Evolutionary conservation across 352 stramenopile species (phyloP), one percentile per base, ranked within the genome.

Genomic region (Globisporangium ultimum): DNA sequence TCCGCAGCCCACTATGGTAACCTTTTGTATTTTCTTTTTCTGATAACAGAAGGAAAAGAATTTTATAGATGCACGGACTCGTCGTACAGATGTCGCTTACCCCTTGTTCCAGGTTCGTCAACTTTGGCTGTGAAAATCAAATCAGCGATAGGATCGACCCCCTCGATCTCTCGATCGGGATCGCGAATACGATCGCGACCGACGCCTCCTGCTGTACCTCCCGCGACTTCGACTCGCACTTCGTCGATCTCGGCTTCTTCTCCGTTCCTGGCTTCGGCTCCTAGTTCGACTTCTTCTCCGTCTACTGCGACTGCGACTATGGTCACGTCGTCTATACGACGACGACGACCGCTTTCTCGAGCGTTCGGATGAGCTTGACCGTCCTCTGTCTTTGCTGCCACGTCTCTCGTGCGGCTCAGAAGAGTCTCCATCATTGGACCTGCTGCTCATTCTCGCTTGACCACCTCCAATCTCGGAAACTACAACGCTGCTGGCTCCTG

Each of bases 121-220:
- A 36, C 8, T 8, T 36, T 36, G 5, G 28, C 9, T 36, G 28
- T 9, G 28, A 36, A 36, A 36, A 36, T 36, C 28, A 24, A 24
- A 43, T 48, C 58, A 53, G 13, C 64, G 48, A 54, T 53, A 73
- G 36, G 36, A 42, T n/a, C 63, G 59, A 28, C 68, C 47, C 0
- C 64, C 59, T 28, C 60, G 41, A 9, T 61, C 59, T 20, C 59
- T 53, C 22, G 69, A 78, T 36, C 72, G 61, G 50, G 66, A 78
- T 5, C 40, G 58, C 18, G 71, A 81, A 22, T 55, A 45, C 21
- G 18, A 36, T 28, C 51, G 34, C 17, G 28, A 10, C 28, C 28
- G 28, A 36, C 28, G 28, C 46, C 34, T 62, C 47, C 53, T 32
- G 20, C 63, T 62, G 9, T 64, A 75, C 52, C 53, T 36, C 18